Evolutionary conservation across 1,284 basidiomycete genomes (phyloP), one percentile per base, ranked within the genome.

Genomic region (Apiotrichum gracile): DNA sequence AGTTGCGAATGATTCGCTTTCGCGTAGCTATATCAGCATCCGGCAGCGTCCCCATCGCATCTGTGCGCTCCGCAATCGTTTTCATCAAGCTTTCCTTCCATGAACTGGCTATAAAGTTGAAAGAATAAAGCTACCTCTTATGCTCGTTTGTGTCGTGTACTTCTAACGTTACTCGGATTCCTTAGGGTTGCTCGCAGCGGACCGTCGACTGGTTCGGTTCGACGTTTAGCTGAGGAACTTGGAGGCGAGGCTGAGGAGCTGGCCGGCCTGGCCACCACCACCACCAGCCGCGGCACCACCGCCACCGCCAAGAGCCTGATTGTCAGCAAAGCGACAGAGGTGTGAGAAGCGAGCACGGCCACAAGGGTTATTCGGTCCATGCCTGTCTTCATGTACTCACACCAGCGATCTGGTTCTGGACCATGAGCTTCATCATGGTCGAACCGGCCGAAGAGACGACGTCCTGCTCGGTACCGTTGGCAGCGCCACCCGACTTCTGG

Each of bases 351-450:
- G 29, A 31, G 29, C 24, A 31, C 26, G n/a, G n/a, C n/a, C 21
- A 26, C 26, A 29, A 24, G 22, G 40, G 29, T 33, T 26, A 10
- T 39, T 9, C 12, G 9, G 7, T 17, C 34, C 13, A 8, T n/a
- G 9, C 34, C 34, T n/a, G 9, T 7, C n/a, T 13, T 2, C 35
- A 17, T 12, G 17, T 17, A 66, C 70, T 62, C 48, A 69, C 69
- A n/a, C 70, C 70, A 42, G 63, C 59, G 49, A 73, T 57, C 60
- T 73, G 72, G 54, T 62, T 68, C 72, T 76, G 78, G 64, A 50
- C 84, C 82, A 55, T 85, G 66, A 91, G 77, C 75, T 91, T 91
- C 82, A 90, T 84, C 53, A 88, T 82, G 1, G 85, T 89, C 82
- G 85, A 84, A 4, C 85, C 88, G 42, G 88, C 89, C 16, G 85